Evolutionary conservation across 345 rosid species (phyloP).

Genomic region (Streptanthus diversifolius): DNA sequence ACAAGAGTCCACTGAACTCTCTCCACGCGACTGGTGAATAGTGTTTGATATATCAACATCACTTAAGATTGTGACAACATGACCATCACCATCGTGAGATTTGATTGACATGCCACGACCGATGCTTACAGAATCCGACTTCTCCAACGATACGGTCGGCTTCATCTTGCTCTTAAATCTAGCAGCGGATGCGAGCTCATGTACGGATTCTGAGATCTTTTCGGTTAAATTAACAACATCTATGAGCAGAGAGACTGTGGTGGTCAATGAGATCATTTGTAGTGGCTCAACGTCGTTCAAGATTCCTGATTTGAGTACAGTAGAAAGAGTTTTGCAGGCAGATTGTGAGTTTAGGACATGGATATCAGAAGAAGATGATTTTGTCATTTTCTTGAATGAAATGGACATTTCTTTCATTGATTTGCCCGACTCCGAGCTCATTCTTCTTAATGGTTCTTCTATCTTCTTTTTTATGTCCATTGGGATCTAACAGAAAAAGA

Average conservation of each 20-base stretch:
- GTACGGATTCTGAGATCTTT: constrained; percentile 44
- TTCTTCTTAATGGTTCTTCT: constrained; percentile 44
- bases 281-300: constrained; percentile 45
- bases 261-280: constrained; percentile 41
- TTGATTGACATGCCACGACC: background rate
- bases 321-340: constrained; percentile 40
- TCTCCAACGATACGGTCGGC: constrained; percentile 26
- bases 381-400: constrained; percentile 49
- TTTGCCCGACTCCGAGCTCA: constrained; percentile 53
- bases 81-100: background rate
- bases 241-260: constrained; percentile 55
- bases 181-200: constrained; percentile 58
- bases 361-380: constrained; percentile 31
- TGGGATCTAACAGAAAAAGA: constrained; percentile 36
- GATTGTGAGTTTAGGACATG: constrained; percentile 47
- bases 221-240: constrained; percentile 51
- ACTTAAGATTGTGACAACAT: constrained; percentile 24
- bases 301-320: constrained; percentile 41
- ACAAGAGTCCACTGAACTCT: constrained; percentile 5
- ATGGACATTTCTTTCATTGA: constrained; percentile 57
- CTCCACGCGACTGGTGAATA: constrained; percentile 8
- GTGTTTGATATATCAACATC: constrained; percentile 22
- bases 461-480: constrained; percentile 37
- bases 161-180: constrained; percentile 39
- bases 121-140: constrained; percentile 4